Conservation (phyloP, 2,329 filamentous ascomycete genomes). For the Xylariales sp. region DNA sequence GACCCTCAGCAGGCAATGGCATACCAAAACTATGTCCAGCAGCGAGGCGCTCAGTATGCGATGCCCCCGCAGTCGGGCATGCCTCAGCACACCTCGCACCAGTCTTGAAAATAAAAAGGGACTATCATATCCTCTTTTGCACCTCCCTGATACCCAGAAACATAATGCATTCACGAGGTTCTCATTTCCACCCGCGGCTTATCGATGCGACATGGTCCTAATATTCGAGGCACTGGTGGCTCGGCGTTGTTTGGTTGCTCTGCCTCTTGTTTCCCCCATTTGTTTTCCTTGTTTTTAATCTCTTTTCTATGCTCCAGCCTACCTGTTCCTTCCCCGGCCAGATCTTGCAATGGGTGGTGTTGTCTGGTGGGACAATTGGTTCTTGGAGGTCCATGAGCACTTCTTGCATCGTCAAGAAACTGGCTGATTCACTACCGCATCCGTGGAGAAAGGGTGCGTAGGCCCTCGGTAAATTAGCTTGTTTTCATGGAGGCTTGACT, state of each 20-base stretch:
- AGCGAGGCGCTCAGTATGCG: slow-evolving; percentile 67
- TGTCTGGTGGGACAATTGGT: no score
- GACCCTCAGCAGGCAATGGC: slow-evolving; percentile 76
- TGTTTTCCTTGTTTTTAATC: background rate
- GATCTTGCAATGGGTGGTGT: no score
- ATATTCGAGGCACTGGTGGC: slow-evolving; percentile 37
- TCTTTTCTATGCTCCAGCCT: no score
- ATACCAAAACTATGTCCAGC: slow-evolving; percentile 80
- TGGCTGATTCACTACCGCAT: no score
- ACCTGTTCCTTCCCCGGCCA: no score
- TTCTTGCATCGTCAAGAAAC: no score
- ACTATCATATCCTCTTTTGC: slow-evolving; percentile 23
- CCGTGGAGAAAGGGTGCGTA: no score
- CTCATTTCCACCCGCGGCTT: slow-evolving; percentile 27
- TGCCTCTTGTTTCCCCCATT: slow-evolving; percentile 18
- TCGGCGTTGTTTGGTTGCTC: slow-evolving; percentile 34
- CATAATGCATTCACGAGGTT: slow-evolving; percentile 47
- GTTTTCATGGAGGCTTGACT: no score
- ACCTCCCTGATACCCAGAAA: slow-evolving; percentile 53
- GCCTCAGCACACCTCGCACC: slow-evolving; percentile 78
- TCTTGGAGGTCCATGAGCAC: no score
- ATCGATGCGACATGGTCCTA: slow-evolving; percentile 25
- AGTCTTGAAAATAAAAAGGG: slow-evolving; percentile 50
- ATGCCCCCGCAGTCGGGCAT: slow-evolving; percentile 76
- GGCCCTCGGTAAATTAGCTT: no score